Base-by-base conservation (phyloP, 352 stramenopile genomes). In the Blastocystis hominis region DNA sequence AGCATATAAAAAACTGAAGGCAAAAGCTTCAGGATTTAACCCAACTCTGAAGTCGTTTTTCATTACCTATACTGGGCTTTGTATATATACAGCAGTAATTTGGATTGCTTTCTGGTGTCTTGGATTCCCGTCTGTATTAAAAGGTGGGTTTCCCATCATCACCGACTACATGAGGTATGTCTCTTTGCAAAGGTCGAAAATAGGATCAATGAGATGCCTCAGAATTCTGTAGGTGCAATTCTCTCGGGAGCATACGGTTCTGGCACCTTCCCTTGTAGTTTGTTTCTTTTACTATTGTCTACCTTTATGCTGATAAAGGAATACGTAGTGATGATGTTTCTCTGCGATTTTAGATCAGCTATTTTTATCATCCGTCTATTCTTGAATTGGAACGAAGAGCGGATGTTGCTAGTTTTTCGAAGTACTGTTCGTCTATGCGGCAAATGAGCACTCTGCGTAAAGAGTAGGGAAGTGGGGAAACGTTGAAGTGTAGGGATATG, bases 201-300 rank as follows among this genome's bases (percentile, higher is more conserved):
- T 80, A 80, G 70, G 13, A 62, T 80, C 20, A n/a, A 40, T 17
- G 36, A 62, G 10, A 80, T 80, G 38, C 17, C n/a, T 62, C 70
- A 80, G 42, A 62, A 47, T 34, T 3, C 20, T 17, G 40, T 38
- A 38, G 70, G 70, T 20, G 4, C 20, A 7, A 80, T 80, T 63
- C 9, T 47, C 3, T 80, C 70, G n/a, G 70, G 70, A 47, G 70
- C 63, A 9, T 80, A 80, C 40, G 70, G 70, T 36, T 64, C 70
- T 1, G 70, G 70, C 5, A 47, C 55, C 20, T 80, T 80, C 30
- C 70, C 70, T 15, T 62, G 24, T 38, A 80, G 70, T 47, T 46
- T 80, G 24, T 64, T 80, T 80, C 30, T 80, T 4, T 62, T 80
- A 13, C 44, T 80, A 24, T 6, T 80, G 13, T 34, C 38, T 9